A percentile compares a stretch with the other conserved stretches of the same genome.
Conservation (phyloP, 768 basidiomycete species). For the Favolaschia claudopus region DNA sequence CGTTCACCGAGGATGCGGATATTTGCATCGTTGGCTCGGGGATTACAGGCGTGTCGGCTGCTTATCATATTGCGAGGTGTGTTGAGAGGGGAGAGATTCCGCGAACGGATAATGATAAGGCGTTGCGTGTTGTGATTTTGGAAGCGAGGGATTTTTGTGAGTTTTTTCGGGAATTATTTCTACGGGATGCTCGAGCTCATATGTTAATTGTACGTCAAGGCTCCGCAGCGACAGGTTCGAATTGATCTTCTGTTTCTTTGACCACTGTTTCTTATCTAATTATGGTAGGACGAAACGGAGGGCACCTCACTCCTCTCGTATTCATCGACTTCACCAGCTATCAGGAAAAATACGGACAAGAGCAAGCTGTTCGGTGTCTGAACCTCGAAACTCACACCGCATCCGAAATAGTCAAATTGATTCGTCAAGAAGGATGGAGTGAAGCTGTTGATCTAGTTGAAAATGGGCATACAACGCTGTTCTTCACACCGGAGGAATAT, state of each 20-base stretch:
- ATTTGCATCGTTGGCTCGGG: constrained; percentile 83
- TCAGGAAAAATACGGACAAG: constrained; percentile 16
- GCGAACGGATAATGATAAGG: constrained; percentile 11
- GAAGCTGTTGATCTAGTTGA: constrained; percentile 19
- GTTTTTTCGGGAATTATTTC: constrained; percentile 39
- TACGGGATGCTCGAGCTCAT: not conserved
- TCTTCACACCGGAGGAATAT: not conserved
- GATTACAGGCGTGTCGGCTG: constrained; percentile 77
- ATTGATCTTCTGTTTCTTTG: not conserved
- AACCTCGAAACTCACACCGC: constrained; percentile 16
- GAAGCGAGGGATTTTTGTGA: constrained; percentile 89
- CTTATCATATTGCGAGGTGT: constrained; percentile 69
- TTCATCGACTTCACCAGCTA: constrained; percentile 17
- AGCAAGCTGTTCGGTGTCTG: constrained; percentile 7
- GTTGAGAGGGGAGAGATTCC: constrained; percentile 29
- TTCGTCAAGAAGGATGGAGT: constrained; percentile 15
- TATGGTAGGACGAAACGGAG: constrained; percentile 20
- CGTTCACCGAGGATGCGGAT: constrained; percentile 65
- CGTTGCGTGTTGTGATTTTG: constrained; percentile 66
- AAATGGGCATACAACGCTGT: constrained; percentile 15
- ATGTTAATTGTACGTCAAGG: constrained; percentile 46
- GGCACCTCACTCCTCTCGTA: constrained; percentile 19
- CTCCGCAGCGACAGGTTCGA: constrained; percentile 77
- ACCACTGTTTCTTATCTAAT: no score
- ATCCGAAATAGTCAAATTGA: constrained; percentile 15